These are phyloP conservation scores for Barnettozyma botsteinii DNA, from an alignment of 805 yeast species.

Conservation along the genomic window DNA sequence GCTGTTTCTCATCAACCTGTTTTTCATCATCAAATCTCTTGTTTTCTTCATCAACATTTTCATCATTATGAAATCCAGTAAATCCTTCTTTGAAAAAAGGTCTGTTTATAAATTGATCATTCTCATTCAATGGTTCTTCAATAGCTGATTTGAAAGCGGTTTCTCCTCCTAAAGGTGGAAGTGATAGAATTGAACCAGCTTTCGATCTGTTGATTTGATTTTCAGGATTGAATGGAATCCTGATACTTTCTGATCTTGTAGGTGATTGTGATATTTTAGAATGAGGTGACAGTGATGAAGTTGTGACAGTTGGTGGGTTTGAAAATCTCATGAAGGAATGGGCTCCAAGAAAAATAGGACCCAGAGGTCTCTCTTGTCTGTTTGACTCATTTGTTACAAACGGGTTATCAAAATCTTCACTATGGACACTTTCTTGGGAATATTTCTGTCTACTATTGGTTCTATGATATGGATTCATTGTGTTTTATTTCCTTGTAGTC, in stretches of 20 bases:
- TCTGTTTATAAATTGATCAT: background rate
- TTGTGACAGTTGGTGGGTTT: background rate
- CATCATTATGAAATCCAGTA: background rate
- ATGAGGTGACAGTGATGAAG: background rate
- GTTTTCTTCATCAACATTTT: background rate
- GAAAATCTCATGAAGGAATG: slow-evolving; percentile 5
- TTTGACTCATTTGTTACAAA: background rate
- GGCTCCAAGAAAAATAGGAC: background rate
- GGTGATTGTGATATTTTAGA: background rate
- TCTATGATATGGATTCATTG: slow-evolving; percentile 4
- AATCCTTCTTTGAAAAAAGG: background rate
- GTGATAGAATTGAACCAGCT: slow-evolving; percentile 1
- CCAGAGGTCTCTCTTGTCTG: background rate
- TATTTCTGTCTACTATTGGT: background rate
- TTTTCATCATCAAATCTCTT: background rate
- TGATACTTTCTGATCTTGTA: background rate
- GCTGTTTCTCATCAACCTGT: background rate
- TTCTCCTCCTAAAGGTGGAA: slow-evolving; percentile 5
- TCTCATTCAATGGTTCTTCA: background rate
- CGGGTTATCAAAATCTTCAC: slow-evolving; percentile 1
- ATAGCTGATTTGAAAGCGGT: slow-evolving; percentile 9
- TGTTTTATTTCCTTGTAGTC: background rate
- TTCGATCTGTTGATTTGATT: background rate
- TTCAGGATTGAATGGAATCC: slow-evolving; percentile 3
- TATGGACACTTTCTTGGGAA: background rate